These are phyloP conservation scores for Ceratorhiza oryzae-sativae DNA, from an alignment of 1,284 basidiomycete genomes.

Conservation along the genomic window DNA sequence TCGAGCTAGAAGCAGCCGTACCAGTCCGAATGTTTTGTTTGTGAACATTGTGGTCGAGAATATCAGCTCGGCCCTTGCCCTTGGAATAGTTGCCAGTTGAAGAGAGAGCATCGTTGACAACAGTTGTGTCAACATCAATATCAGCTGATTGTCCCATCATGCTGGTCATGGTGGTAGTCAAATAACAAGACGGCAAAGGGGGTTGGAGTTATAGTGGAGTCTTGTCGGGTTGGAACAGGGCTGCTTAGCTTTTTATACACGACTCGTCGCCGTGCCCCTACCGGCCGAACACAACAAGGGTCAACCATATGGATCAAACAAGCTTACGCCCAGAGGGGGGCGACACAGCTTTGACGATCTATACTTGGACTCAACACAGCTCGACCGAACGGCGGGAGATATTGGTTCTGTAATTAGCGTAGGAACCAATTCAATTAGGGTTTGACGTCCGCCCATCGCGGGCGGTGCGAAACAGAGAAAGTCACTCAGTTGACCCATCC, in stretches of 20 bases:
- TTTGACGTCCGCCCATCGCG: too few species aligned
- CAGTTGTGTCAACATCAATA: slow-evolving; percentile 29
- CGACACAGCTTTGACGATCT: neutral
- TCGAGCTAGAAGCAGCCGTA: neutral
- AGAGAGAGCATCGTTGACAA: slow-evolving; percentile 8
- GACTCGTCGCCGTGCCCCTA: neutral
- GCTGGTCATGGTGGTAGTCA: neutral
- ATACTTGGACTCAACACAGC: neutral
- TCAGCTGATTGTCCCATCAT: neutral
- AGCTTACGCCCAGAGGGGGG: neutral
- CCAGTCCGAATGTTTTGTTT: slow-evolving; percentile 22
- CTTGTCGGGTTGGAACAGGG: neutral
- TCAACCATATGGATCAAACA: slow-evolving; percentile 1
- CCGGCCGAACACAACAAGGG: neutral
- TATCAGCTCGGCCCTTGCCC: slow-evolving; percentile 22
- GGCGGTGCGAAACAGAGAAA: too few species aligned
- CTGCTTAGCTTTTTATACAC: neutral
- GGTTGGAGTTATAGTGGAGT: neutral
- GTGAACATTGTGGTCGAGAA: slow-evolving; percentile 23
- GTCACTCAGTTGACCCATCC: too few species aligned
- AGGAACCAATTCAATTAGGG: too few species aligned
- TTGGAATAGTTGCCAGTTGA: slow-evolving; percentile 7
- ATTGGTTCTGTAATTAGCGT: too few species aligned
- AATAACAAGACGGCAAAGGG: too few species aligned
- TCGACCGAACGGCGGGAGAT: neutral